A percentile compares a stretch with the other conserved stretches of the same genome.
These are phyloP conservation scores for Ophiostoma sp. DNA, from an alignment of 2,329 filamentous ascomycete species.

Conservation along the genomic window DNA sequence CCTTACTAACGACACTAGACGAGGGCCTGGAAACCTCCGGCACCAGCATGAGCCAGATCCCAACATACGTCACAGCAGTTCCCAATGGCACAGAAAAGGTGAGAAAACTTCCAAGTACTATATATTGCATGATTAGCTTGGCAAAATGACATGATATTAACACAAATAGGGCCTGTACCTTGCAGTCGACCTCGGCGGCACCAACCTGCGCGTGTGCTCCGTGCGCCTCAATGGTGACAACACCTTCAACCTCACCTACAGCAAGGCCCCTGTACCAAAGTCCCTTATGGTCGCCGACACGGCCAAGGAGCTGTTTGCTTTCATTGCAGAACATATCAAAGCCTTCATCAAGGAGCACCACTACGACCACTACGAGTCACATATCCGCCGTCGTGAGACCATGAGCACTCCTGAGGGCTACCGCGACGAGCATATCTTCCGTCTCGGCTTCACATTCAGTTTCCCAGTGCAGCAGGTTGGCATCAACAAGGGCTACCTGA, in stretches of 20 bases:
- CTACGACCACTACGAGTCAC: constrained; percentile 72
- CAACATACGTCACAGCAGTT: constrained; percentile 90
- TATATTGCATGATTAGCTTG: no score
- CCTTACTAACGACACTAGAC: constrained; percentile 42
- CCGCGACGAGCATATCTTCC: constrained; percentile 73
- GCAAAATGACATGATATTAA: neutral
- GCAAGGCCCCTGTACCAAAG: constrained; percentile 84
- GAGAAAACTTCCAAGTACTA: constrained; percentile 2
- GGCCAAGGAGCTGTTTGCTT: constrained; percentile 80
- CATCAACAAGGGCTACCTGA: constrained; percentile 90
- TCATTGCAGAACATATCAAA: constrained; percentile 90
- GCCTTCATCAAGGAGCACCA: constrained; percentile 82
- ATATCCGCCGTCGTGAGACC: constrained; percentile 59
- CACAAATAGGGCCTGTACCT: constrained; percentile 74
- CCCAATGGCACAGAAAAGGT: constrained; percentile 98
- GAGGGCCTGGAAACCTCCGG: constrained; percentile 75
- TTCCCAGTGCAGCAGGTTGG: constrained; percentile 92
- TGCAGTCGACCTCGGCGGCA: constrained; percentile 94
- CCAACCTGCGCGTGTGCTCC: constrained; percentile 97
- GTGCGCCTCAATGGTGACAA: constrained; percentile 89
- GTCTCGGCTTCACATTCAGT: constrained; percentile 96
- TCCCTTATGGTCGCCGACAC: constrained; percentile 86
- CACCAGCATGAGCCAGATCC: constrained; percentile 87
- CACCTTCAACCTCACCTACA: constrained; percentile 88
- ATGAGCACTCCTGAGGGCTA: constrained; percentile 54